These are phyloP conservation scores for Scutellospora calospora DNA, from an alignment of 371 early-diverging fungal genomes.

Conservation along the genomic window DNA sequence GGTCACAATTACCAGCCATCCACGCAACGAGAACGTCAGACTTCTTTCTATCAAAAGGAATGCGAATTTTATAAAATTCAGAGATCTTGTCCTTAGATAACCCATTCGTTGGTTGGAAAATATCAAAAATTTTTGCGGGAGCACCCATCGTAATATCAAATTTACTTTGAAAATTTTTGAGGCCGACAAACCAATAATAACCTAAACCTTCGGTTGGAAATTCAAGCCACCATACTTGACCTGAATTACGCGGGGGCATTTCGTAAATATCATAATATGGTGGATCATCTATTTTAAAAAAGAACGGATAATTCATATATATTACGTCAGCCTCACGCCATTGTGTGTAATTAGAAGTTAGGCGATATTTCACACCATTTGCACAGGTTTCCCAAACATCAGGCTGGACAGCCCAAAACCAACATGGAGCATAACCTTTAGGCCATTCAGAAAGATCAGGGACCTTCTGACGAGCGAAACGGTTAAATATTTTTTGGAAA, in stretches of 20 bases:
- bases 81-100: background rate
- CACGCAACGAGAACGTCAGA: slow-evolving; percentile 28
- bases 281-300: background rate
- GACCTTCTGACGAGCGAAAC: background rate
- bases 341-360: slow-evolving; percentile 45
- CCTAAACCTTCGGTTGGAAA: slow-evolving; percentile 43
- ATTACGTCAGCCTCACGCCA: slow-evolving; percentile 46
- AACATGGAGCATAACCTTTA: slow-evolving; percentile 7
- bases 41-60: slow-evolving; percentile 26
- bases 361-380: background rate
- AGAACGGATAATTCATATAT: slow-evolving; percentile 38
- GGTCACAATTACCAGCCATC: slow-evolving; percentile 44
- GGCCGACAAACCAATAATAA: slow-evolving; percentile 44
- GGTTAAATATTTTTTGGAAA: background rate
- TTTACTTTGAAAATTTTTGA: slow-evolving; percentile 19
- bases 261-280: slow-evolving; percentile 39
- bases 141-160: slow-evolving; percentile 48
- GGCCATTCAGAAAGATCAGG: background rate
- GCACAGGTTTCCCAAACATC: background rate
- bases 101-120: slow-evolving; percentile 29
- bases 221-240: slow-evolving; percentile 46
- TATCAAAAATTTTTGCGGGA: slow-evolving; percentile 40
- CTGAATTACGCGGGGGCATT: slow-evolving; percentile 44
- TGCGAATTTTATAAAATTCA: slow-evolving; percentile 11
- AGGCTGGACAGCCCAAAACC: background rate